Percentiles rank a stretch among this genome's conserved stretches.
phyloP scores from a whole-genome alignment of 225 moss, liverwort and hornwort genomes.

The Marchantia polymorpha region DNA sequence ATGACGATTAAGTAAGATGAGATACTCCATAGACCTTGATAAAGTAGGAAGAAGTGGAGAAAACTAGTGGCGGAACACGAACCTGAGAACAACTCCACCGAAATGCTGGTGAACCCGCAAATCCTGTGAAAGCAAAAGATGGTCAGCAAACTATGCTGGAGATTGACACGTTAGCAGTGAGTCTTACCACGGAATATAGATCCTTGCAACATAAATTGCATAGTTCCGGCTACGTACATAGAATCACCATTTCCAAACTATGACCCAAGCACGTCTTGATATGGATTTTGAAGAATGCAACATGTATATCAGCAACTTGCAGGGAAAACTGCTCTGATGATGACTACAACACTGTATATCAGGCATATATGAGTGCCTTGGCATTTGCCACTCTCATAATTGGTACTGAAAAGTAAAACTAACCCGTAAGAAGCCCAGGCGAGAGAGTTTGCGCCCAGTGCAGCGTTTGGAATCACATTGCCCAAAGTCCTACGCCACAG shows the following conservation, averaged over 20 bases:
- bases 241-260: too few relatives aligned
- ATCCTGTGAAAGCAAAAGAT: constrained; percentile 44
- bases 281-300: background rate
- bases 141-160: background rate
- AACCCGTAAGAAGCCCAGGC: constrained; percentile 77
- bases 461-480: constrained; percentile 96
- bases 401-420: background rate
- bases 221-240: too few relatives aligned
- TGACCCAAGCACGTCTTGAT: background rate
- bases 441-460: constrained; percentile 95
- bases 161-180: too few relatives aligned
- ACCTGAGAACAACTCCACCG: constrained; percentile 87
- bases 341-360: too few relatives aligned
- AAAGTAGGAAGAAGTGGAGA: background rate
- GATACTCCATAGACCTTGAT: background rate
- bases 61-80: constrained; percentile 1
- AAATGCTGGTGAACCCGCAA: constrained; percentile 90
- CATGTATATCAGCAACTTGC: too few relatives aligned
- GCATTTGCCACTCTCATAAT: background rate
- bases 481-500: constrained; percentile 63
- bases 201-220: too few relatives aligned
- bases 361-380: background rate
- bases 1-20: background rate
- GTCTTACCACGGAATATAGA: too few relatives aligned
- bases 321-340: too few relatives aligned